A percentile compares a stretch with the other conserved stretches of the same genome.
These are phyloP conservation scores for Saussurea involucrata DNA, from an alignment of 129 eudicot species.

Conservation along the genomic window DNA sequence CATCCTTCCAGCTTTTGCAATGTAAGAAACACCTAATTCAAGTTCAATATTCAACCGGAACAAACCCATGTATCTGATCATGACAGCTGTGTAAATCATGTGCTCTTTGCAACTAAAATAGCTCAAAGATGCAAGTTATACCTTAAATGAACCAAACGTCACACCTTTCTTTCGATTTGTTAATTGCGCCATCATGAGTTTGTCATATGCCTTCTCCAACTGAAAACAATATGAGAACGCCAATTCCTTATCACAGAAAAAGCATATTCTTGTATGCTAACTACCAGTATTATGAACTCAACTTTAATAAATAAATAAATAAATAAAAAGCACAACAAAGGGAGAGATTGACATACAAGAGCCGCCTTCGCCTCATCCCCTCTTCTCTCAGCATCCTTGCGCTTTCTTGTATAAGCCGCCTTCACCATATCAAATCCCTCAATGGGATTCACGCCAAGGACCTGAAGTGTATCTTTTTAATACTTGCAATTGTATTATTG, in stretches of 20 bases:
- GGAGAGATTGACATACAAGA: conserved; percentile 35
- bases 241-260: not conserved
- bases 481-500: not conserved
- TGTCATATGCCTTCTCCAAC: conserved; percentile 92
- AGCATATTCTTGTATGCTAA: conserved; percentile 4
- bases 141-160: conserved; percentile 74
- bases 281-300: not conserved
- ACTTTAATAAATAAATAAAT: no score
- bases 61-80: not conserved
- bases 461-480: conserved; percentile 29
- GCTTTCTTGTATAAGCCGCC: conserved; percentile 67
- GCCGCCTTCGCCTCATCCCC: conserved; percentile 76
- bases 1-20: not conserved
- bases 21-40: not conserved
- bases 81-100: not conserved
- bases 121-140: conserved; percentile 8
- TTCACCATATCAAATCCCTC: conserved; percentile 86
- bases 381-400: conserved; percentile 86
- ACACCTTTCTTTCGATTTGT: conserved; percentile 80
- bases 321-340: not conserved
- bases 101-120: not conserved
- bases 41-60: not conserved
- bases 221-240: conserved; percentile 28
- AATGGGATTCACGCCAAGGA: conserved; percentile 81
- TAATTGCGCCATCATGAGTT: conserved; percentile 81